Evolutionary conservation across 805 yeast genomes (phyloP).

Genomic region (Starmerella floris): DNA sequence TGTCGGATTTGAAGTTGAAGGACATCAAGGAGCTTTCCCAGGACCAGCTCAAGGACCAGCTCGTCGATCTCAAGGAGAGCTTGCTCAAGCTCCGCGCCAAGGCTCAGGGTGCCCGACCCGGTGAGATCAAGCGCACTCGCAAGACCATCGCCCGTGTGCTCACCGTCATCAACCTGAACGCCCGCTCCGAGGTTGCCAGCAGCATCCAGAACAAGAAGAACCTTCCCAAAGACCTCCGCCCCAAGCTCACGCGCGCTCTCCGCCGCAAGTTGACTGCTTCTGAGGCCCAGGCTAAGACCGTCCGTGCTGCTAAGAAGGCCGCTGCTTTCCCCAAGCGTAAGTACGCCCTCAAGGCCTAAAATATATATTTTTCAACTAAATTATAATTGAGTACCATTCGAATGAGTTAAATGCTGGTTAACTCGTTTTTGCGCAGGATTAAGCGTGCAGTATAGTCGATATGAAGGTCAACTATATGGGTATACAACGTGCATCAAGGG

Average conservation of each 20-base stretch:
- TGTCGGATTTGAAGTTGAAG: conserved; percentile 56
- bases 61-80: conserved; percentile 92
- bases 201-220: conserved; percentile 76
- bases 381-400: neutral
- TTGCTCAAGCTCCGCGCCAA: conserved; percentile 92
- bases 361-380: conserved; percentile 2
- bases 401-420: too few species aligned
- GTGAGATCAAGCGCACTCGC: conserved; percentile 94
- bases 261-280: conserved; percentile 87
- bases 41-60: conserved; percentile 89
- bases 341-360: conserved; percentile 94
- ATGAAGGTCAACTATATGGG: too few species aligned
- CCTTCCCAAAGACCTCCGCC: conserved; percentile 97
- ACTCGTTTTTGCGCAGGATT: too few species aligned
- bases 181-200: conserved; percentile 88
- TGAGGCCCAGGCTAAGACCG: conserved; percentile 73
- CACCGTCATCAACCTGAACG: conserved; percentile 92
- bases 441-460: too few species aligned
- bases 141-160: conserved; percentile 97
- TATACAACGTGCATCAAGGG: too few species aligned
- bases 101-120: conserved; percentile 47
- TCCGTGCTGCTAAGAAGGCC: conserved; percentile 80
- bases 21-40: conserved; percentile 95
- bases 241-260: conserved; percentile 99
- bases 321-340: conserved; percentile 97